Base-by-base conservation (phyloP, 2,329 filamentous ascomycete genomes). In the Talaromyces sp. region DNA sequence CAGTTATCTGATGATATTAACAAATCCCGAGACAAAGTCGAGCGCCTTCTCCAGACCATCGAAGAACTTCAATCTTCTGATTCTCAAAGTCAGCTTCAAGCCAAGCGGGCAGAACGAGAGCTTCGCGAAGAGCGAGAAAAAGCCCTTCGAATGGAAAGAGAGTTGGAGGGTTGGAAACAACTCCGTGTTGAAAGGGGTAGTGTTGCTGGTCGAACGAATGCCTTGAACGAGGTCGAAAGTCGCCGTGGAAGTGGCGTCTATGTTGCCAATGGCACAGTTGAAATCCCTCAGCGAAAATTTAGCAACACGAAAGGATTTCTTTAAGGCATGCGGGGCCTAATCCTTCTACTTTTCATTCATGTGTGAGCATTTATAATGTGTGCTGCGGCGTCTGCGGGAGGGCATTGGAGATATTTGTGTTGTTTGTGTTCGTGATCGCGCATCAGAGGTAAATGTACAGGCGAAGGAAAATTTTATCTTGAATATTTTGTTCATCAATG, bases 61-160 rank as follows among this genome's bases (percentile, higher is more conserved):
- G 93, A 98, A 71, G 93, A 98, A 72, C 85, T 99, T 35, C 93
- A 99, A 74, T 87, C 90, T 14, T 89, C 87, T 14, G 93, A 98
- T 75, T 92, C 90, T 24, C 82, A 86, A 11, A 88, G 87, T 53
- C 91, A 97, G 73, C 83, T 98, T 49, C 83, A 87, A 27, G 88
- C 90, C 27, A 89, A 93, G 60, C 87, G 93, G 50, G 91, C 91
- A 17, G 93, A 99, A 75, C 86, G 93, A 50, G 93, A 98, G 70
- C 82, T 97, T 17, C 85, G 91, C 7, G 91, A 97, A 74, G 93
- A 96, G 76, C 86, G 84, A 64, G 95, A 98, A 76, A 93, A 89
- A 76, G 83, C 81, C 0, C 78, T 93, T 29, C 83, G 89, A 32
- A 80, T 98, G n/a, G 93, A 97, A 77, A 86, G 92, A 54, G 93